Conservation (phyloP, 2,329 filamentous ascomycete species). For the Pleurostoma richardsiae region DNA sequence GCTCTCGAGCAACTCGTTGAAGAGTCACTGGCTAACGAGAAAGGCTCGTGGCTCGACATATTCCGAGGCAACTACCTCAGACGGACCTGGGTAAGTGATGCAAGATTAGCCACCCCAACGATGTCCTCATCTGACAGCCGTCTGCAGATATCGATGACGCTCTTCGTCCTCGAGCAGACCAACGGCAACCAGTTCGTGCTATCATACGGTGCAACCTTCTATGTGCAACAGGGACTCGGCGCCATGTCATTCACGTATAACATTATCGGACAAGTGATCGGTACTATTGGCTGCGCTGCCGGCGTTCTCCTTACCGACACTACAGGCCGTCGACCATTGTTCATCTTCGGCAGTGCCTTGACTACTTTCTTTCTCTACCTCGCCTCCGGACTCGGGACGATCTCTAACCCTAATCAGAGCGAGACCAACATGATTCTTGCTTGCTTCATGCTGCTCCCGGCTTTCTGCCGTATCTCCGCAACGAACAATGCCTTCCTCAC, state of each 20-base stretch:
- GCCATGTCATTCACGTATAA: conserved; percentile 4
- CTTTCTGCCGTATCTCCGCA: conserved; percentile 2
- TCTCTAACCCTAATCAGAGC: not conserved
- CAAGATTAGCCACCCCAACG: not conserved
- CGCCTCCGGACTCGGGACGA: conserved; percentile 3
- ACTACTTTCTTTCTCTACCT: conserved; percentile 4
- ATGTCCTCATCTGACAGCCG: no score
- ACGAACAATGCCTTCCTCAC: conserved; percentile 3
- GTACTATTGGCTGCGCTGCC: not conserved
- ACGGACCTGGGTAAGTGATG: not conserved
- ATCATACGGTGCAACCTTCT: conserved; percentile 4
- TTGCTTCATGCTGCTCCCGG: conserved; percentile 3
- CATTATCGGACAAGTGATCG: conserved; percentile 1
- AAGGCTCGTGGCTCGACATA: conserved; percentile 1
- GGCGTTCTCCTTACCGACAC: conserved; percentile 1
- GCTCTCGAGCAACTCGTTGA: conserved; percentile 1
- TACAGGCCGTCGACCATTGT: conserved; percentile 1
- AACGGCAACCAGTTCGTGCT: conserved; percentile 3
- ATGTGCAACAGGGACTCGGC: conserved; percentile 1
- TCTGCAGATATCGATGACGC: not conserved
- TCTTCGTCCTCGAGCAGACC: conserved; percentile 2
- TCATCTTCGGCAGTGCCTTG: conserved; percentile 1
- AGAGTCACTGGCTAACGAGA: not conserved
- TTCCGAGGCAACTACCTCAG: conserved; percentile 3
- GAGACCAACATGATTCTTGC: conserved; percentile 3